phyloP scores from a whole-genome alignment of 208 protist species.

The Leishmania major region DNA sequence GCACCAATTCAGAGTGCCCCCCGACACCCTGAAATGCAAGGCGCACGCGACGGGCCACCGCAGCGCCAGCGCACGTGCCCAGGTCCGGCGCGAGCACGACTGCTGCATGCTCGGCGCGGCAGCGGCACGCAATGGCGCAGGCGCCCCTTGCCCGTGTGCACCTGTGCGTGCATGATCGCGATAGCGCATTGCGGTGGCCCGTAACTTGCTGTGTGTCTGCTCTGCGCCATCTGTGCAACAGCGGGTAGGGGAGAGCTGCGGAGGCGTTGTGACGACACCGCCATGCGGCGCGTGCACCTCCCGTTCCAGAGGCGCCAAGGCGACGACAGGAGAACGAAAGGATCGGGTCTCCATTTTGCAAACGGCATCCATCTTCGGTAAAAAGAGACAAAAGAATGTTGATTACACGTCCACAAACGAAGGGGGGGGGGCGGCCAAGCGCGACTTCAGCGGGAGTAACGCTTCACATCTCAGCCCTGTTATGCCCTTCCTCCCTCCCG shows the following conservation, averaged over 20 bases:
- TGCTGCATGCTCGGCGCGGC: too few relatives aligned
- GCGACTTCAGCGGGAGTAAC: not conserved
- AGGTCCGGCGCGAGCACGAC: not conserved
- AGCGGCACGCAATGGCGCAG: not conserved
- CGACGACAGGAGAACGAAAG: not conserved
- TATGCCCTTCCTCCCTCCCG: not conserved
- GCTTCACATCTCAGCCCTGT: not conserved
- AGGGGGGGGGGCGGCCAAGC: not conserved
- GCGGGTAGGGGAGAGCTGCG: not conserved
- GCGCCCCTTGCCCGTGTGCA: not conserved
- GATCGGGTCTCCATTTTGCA: not conserved
- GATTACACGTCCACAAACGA: not conserved
- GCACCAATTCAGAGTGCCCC: not conserved
- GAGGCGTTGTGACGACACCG: constrained; percentile 8
- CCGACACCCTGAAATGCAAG: not conserved
- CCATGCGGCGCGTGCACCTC: not conserved
- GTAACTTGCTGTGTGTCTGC: not conserved
- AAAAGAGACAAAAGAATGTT: not conserved
- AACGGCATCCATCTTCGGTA: not conserved
- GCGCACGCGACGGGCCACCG: not conserved
- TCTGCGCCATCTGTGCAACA: not conserved
- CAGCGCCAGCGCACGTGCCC: not conserved
- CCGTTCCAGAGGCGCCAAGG: not conserved
- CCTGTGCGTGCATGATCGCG: not conserved
- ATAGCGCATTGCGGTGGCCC: not conserved